Evolutionary conservation across 1,284 basidiomycete genomes (phyloP), one percentile per base, ranked within the genome.

Genomic region (Malassezia vespertilionis): DNA sequence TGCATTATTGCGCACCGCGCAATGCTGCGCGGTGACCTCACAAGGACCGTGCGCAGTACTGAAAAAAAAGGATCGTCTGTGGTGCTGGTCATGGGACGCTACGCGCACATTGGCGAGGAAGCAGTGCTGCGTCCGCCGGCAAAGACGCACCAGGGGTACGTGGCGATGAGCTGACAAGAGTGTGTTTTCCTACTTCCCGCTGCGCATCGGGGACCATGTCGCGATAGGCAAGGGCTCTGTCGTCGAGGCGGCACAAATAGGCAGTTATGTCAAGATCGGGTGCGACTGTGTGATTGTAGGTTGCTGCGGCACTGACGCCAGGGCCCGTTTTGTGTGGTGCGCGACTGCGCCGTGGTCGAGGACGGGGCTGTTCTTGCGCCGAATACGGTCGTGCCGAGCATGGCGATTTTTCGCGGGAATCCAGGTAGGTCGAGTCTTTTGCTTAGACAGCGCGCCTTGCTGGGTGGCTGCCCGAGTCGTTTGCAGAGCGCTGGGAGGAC

Each of bases 321-420:
- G 90, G 90, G 93, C 22, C 89, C 93, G 68, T 95, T 96, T 60
- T 82, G 83, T 0, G 88, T 95, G 55, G 89, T 97, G 72, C 95
- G 96, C 69, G 91, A 97, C 68, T 88, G 88, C 60, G 86, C 85
- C 3, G 82, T 81, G 52, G 82, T 86, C 52, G 83, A 80, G 51
- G 88, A 91, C 69, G 82, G 84, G 54, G 84, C 87, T 0, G 81
- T 97, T 15, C 75, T 97, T 4, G 84, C 90, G 2, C 84, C 90
- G 11, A 88, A 88, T 51, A 89, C 89, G 0, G 86, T 96, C 39
- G 80, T 97, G 10, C 88, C 90, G 0, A 84, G 85, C 3, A 75
- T 93, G 56, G 80, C 87, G 0, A 74, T 84, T 5, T 96, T 90
- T 73, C 75, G 79, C 11, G 93, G 93, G 9, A 86, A 86, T 43